Base-by-base conservation (phyloP, 345 rosid genomes). In the Tarenaya hassleriana region DNA sequence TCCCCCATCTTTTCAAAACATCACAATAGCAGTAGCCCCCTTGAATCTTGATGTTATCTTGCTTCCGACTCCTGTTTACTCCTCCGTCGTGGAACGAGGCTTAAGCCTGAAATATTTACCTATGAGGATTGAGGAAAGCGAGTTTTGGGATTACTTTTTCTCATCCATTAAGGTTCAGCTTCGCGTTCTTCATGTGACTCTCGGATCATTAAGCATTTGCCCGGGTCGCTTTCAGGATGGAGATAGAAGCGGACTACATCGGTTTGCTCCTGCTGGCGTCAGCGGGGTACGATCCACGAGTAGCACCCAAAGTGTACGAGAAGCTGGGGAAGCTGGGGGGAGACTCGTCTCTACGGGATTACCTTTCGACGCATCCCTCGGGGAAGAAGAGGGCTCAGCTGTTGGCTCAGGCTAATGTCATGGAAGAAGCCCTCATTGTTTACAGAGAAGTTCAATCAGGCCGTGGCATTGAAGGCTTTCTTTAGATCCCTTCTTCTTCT, bases 171-270 rank as follows among this genome's bases (percentile, higher is more conserved):
- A n/a, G n/a, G n/a, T n/a, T n/a, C n/a, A n/a, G n/a, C n/a, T n/a
- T n/a, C n/a, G n/a, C n/a, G n/a, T n/a, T n/a, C n/a, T n/a, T n/a
- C n/a, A n/a, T n/a, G n/a, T n/a, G n/a, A n/a, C n/a, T n/a, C n/a
- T n/a, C n/a, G n/a, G n/a, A n/a, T n/a, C n/a, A n/a, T n/a, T n/a
- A n/a, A n/a, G n/a, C n/a, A n/a, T n/a, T n/a, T n/a, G n/a, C n/a
- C n/a, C n/a, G n/a, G n/a, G n/a, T n/a, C n/a, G n/a, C n/a, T n/a
- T n/a, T n/a, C n/a, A n/a, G n/a, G n/a, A n/a, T n/a, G n/a, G n/a
- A n/a, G n/a, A n/a, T n/a, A n/a, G 98, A 92, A 69, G 91, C 95
- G 4, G 98, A 92, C 68, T 88, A 88, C 58, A 74, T 92, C 0
- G 98, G 98, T 44, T 56, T 88, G 54, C 72, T 92, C 11, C 59